phyloP scores from a whole-genome alignment of 1,284 basidiomycete genomes.

The Ustilago nuda region DNA sequence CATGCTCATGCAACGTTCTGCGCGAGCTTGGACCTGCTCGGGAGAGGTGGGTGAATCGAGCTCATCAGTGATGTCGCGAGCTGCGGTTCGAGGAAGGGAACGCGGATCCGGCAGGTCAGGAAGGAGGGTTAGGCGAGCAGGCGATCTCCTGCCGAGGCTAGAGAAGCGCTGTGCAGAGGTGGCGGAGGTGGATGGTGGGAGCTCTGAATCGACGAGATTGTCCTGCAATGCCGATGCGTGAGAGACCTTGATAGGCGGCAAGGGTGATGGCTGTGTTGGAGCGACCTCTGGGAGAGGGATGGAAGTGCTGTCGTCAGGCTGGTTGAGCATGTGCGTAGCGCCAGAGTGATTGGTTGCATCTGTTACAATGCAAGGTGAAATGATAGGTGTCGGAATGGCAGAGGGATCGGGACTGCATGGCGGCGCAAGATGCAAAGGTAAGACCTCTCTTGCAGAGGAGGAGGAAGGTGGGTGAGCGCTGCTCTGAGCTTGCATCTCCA shows the following conservation, averaged over 20 bases:
- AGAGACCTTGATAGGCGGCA: background rate
- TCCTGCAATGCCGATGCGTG: background rate
- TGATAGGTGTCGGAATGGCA: background rate
- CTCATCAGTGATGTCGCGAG: conserved; percentile 33
- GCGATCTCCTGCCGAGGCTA: conserved; percentile 24
- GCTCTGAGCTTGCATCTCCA: background rate
- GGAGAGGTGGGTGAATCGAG: conserved; percentile 22
- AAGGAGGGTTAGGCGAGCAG: conserved; percentile 5
- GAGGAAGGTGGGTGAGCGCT: conserved; percentile 6
- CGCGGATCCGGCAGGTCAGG: background rate
- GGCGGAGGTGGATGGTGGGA: conserved; percentile 13
- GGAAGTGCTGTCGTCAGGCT: background rate
- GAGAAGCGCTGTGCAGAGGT: conserved; percentile 35
- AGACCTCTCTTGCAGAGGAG: background rate
- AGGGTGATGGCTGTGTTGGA: background rate
- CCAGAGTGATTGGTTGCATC: background rate
- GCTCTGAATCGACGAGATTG: background rate
- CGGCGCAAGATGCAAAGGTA: background rate
- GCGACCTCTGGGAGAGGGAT: background rate
- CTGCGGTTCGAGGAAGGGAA: conserved; percentile 8
- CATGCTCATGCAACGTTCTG: conserved; percentile 47
- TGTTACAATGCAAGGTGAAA: conserved; percentile 6
- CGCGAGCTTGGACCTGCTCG: conserved; percentile 8
- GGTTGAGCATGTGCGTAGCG: background rate
- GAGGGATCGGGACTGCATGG: background rate